These are phyloP conservation scores for Pseudocercospora fuligena DNA, from an alignment of 2,329 filamentous ascomycete species.

Conservation along the genomic window DNA sequence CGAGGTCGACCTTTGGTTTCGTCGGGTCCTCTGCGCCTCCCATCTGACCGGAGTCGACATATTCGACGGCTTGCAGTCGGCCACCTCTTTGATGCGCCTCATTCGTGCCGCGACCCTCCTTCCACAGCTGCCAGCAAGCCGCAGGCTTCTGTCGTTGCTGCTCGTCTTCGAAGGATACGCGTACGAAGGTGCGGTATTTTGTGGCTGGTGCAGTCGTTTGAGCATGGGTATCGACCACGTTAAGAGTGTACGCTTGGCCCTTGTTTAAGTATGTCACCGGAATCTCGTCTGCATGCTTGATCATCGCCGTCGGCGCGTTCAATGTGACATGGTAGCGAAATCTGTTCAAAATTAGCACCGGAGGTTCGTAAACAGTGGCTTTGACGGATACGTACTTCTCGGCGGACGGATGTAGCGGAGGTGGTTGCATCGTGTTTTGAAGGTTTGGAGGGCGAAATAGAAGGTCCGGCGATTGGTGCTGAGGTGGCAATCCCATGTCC, in stretches of 20 bases:
- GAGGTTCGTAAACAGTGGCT: slow-evolving; percentile 24
- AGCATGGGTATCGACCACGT: slow-evolving; percentile 77
- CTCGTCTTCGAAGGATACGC: slow-evolving; percentile 97
- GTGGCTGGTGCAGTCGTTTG: slow-evolving; percentile 59
- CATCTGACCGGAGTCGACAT: slow-evolving; percentile 70
- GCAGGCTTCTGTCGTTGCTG: slow-evolving; percentile 84
- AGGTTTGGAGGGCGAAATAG: slow-evolving; percentile 58
- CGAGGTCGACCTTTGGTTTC: slow-evolving; percentile 55
- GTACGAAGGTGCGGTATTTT: slow-evolving; percentile 85
- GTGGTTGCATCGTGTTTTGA: slow-evolving; percentile 53
- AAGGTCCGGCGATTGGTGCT: slow-evolving; percentile 64
- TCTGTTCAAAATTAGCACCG: slow-evolving; percentile 42
- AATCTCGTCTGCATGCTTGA: slow-evolving; percentile 85
- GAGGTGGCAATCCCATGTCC: slow-evolving; percentile 63
- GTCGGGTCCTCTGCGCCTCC: slow-evolving; percentile 57
- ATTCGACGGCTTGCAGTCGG: slow-evolving; percentile 92
- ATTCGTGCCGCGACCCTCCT: slow-evolving; percentile 92
- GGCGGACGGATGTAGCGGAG: slow-evolving; percentile 45
- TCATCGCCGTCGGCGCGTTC: slow-evolving; percentile 95
- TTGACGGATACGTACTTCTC: slow-evolving; percentile 52
- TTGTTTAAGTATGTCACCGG: slow-evolving; percentile 99
- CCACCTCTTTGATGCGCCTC: slow-evolving; percentile 94
- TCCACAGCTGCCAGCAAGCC: slow-evolving; percentile 90
- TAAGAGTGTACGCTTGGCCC: slow-evolving; percentile 89
- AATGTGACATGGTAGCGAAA: slow-evolving; percentile 90